Percentiles rank a stretch among this genome's conserved stretches.
Evolutionary conservation across 371 early-diverging fungal species (phyloP).

Genomic region (Zychaea mexicana): DNA sequence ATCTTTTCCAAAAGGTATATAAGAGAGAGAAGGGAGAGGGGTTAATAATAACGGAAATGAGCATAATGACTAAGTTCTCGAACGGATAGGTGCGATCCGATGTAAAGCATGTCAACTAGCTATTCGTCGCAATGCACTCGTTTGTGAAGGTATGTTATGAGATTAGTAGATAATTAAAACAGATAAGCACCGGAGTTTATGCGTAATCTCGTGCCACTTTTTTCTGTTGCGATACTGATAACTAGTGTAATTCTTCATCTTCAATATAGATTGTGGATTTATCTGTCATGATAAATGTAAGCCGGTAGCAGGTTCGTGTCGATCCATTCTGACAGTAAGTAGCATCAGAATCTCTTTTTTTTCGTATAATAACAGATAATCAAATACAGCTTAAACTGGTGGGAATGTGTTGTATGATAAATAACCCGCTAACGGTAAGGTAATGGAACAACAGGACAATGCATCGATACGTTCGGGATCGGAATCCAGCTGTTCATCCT

Average conservation of each 20-base stretch:
- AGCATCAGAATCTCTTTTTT: not conserved
- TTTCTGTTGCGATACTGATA: no score
- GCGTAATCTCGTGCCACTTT: no score
- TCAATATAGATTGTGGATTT: constrained; percentile 26
- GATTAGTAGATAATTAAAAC: not conserved
- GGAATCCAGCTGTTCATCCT: constrained; percentile 1
- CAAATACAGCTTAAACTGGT: no score
- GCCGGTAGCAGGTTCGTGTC: constrained; percentile 5
- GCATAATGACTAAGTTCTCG: not conserved
- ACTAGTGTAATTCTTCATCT: no score
- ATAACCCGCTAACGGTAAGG: no score
- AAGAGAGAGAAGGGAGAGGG: not conserved
- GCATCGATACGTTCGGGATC: not conserved
- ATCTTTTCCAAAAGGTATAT: constrained; percentile 52
- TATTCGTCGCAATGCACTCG: constrained; percentile 39
- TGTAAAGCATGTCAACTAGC: constrained; percentile 42
- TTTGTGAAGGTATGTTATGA: constrained; percentile 41
- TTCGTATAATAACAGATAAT: no score
- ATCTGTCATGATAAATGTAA: constrained; percentile 50
- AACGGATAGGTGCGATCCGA: constrained; percentile 30
- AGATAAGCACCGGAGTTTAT: not conserved
- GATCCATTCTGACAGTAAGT: not conserved
- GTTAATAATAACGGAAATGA: not conserved
- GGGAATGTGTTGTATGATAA: no score
- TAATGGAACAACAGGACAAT: not conserved